Conservation (phyloP, 176 grass and related monocot genomes). For the Oryza punctata region DNA sequence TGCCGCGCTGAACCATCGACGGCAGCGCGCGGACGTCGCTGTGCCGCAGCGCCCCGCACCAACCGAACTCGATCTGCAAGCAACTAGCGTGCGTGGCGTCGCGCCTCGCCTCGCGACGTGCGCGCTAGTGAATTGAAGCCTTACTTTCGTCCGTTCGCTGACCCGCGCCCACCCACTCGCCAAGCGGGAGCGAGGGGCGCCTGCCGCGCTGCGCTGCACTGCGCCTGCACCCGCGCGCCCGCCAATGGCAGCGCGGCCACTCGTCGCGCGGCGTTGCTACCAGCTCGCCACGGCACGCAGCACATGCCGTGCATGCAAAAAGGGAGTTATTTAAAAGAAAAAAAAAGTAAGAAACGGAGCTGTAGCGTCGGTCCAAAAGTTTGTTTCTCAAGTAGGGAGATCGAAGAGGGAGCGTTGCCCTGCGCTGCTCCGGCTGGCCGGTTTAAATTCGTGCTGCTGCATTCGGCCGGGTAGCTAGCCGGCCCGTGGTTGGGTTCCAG, state of each 20-base stretch:
- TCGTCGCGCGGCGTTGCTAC: slow-evolving; percentile 42
- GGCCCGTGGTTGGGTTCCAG: slow-evolving; percentile 26
- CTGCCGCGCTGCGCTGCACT: not conserved
- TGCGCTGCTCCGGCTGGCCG: not conserved
- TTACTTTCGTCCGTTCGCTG: not conserved
- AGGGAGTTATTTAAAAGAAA: not conserved
- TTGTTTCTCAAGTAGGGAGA: not conserved
- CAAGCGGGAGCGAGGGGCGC: not conserved
- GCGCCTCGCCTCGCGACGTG: slow-evolving; percentile 14
- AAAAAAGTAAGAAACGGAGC: not conserved
- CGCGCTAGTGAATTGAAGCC: not conserved
- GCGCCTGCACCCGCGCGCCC: not conserved
- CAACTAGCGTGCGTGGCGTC: not conserved
- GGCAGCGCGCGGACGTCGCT: slow-evolving; percentile 11
- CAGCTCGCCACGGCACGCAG: slow-evolving; percentile 39
- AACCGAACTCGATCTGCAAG: not conserved
- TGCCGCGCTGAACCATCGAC: not conserved
- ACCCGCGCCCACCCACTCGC: slow-evolving; percentile 40
- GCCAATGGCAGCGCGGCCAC: slow-evolving; percentile 52
- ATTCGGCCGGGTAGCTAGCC: not conserved
- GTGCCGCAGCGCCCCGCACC: not conserved
- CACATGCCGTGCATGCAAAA: slow-evolving; percentile 57
- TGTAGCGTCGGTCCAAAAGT: slow-evolving; percentile 34
- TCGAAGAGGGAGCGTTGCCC: not conserved
- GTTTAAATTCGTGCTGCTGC: not conserved